Base-by-base conservation (phyloP, 495 filamentous ascomycete species). In the Geoglossum glabrum region DNA sequence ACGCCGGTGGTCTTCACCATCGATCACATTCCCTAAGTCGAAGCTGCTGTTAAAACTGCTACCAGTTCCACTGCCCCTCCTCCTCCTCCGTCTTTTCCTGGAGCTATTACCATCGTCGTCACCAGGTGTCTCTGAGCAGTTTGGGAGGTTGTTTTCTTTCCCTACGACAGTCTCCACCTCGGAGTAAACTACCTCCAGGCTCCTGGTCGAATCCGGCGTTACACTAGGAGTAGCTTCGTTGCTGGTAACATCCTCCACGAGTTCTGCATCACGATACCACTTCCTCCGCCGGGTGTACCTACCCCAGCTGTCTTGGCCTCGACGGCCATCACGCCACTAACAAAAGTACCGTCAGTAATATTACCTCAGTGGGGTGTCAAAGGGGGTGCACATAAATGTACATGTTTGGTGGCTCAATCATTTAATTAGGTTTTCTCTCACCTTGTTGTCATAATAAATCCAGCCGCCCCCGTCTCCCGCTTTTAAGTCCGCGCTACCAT, bases 391-490 rank as follows among this genome's bases (percentile, higher is more conserved):
- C 11, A 40, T 3, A 3, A 15, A 45, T 3, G 23, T 21, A 5
- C 11, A 40, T 45, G 17, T 46, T 5, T n/a, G 25, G 9, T 19
- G 5, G 23, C 5, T 1, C 4, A 7, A 2, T 34, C 7, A 51
- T 15, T 28, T 27, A 11, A 27, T 17, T 26, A 43, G 4, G 34
- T 27, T 57, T 28, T 58, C 40, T 67, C 73, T 23, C 69, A 90
- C 88, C 81, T 95, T 96, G 68, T 90, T 97, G 67, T 99, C 92
- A 70, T 95, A 96, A 69, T 92, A 99, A 47, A 94, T 85, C 92
- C 92, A 99, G 1, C 92, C 92, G 57, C 80, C 79, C 3, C 78
- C 81, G 28, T 79, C 82, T 17, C 79, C 72, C 7, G 69, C 65
- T 17, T 57, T 66, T 57, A 38, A 63, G 60, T 68, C 65, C 59